Base-by-base conservation (phyloP, 1,139 yeast genomes). In the Yamadazyma taylorii region DNA sequence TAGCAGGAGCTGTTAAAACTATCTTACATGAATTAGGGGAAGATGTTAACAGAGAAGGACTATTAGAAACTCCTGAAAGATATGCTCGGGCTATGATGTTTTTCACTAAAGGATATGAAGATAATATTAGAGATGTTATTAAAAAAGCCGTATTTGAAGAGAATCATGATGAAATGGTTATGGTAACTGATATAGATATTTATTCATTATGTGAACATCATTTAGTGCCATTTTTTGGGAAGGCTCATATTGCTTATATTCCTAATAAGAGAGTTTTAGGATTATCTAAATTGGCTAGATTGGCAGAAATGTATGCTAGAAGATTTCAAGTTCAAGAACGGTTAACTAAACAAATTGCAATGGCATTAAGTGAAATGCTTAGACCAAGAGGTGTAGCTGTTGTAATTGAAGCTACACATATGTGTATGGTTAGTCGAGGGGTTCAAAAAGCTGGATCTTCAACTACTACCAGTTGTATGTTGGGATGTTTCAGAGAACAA, bases 341-440 rank as follows among this genome's bases (percentile, higher is more conserved):
- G 49, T 74, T 92, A 46, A 92, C 98, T 12, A 92, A 92, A 60
- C 98, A 92, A 61, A 90, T 92, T 39, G 97, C 98, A 29, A 87
- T 89, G 86, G 97, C 98, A 0, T 64, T 92, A 36, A 81, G 85
- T 61, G 97, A 89, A 55, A 86, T 90, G 43, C 71, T 92, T 52
- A 83, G 85, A 56, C 98, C 99, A 13, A 76, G 92, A 52, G 98
- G 98, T 39, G 98, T 92, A 11, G 98, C 97, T 0, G 98, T 92
- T 28, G 97, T 92, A 17, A 89, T 92, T 56, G 98, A 92, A 62
- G 97, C 97, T 19, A 80, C 94, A 8, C 99, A 92, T 59, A 92
- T 94, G 98, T 92, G 99, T 63, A 92, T 92, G 99, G 97, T 90
- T 23, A 88, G 95, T 61, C 79, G 99, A 57, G 99, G 99, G 35